Percentiles rank a stretch among this genome's conserved stretches.
These are phyloP conservation scores for Suillus discolor DNA, from an alignment of 768 basidiomycete genomes.

Conservation along the genomic window DNA sequence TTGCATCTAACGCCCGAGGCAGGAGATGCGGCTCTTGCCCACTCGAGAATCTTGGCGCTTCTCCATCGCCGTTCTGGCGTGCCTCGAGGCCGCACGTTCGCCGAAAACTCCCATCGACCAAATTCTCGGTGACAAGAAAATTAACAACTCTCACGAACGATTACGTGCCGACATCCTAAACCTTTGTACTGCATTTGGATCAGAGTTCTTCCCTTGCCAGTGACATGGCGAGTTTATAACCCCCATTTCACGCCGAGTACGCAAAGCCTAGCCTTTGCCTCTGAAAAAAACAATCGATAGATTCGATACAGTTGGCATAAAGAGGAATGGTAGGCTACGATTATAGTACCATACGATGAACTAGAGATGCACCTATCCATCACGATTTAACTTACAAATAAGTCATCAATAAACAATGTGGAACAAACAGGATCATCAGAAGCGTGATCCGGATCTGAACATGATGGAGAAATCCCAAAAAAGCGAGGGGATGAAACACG, in stretches of 20 bases:
- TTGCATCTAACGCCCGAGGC: not conserved
- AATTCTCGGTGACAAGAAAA: not conserved
- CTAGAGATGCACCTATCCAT: no score
- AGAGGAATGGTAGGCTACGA: not conserved
- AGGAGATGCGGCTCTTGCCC: not conserved
- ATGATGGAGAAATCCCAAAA: not conserved
- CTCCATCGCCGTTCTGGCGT: not conserved
- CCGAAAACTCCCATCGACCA: not conserved
- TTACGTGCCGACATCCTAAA: not conserved
- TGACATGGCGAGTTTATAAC: not conserved
- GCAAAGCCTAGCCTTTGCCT: no score
- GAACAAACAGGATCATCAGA: not conserved
- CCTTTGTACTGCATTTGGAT: not conserved
- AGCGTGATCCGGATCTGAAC: not conserved
- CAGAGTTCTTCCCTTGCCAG: not conserved
- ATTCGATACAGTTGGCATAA: no score
- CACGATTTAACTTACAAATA: not conserved
- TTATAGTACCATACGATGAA: not conserved
- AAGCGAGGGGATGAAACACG: not conserved
- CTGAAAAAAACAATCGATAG: no score
- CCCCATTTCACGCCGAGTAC: not conserved
- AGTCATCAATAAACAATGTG: not conserved
- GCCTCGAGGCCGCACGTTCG: not conserved
- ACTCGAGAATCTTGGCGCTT: not conserved
- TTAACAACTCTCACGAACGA: not conserved